phyloP scores from a whole-genome alignment of 345 rosid species.

The Stellera chamaejasme region DNA sequence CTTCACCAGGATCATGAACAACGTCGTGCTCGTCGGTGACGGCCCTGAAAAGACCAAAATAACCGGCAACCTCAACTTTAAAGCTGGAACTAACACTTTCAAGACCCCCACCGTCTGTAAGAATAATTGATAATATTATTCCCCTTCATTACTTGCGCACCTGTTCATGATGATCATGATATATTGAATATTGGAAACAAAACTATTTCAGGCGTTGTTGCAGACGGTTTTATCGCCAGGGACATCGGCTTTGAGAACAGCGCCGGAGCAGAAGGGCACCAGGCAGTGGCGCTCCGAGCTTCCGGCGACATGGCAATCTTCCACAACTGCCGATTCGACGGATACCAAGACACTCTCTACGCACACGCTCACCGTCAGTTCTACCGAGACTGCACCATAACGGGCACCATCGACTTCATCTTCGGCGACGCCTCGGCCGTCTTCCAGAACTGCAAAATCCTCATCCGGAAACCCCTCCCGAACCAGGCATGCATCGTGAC shows the following conservation, averaged over 20 bases:
- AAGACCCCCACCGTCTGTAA: not conserved
- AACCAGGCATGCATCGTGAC: constrained; percentile 17
- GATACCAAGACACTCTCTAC: constrained; percentile 24
- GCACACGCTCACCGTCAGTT: constrained; percentile 16
- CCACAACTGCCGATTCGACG: constrained; percentile 18
- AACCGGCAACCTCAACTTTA: not conserved
- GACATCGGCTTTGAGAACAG: constrained; percentile 20
- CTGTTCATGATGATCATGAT: not conserved
- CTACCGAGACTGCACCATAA: constrained; percentile 20
- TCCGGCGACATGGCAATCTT: constrained; percentile 1
- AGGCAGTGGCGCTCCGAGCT: constrained; percentile 19
- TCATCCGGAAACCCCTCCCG: constrained; percentile 13
- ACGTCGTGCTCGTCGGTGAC: not conserved
- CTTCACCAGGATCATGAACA: not conserved
- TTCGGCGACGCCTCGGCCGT: constrained; percentile 14
- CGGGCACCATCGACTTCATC: constrained; percentile 23
- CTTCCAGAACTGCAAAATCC: constrained; percentile 16
- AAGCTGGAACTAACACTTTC: not conserved
- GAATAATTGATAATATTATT: not conserved
- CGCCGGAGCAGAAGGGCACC: constrained; percentile 16
- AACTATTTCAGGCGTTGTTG: not conserved
- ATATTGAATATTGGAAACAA: too few species aligned
- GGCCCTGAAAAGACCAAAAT: not conserved
- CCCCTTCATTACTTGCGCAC: not conserved
- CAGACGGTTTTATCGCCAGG: not conserved